These are phyloP conservation scores for Fusarium sp. DNA, from an alignment of 2,329 filamentous ascomycete species.

Conservation along the genomic window DNA sequence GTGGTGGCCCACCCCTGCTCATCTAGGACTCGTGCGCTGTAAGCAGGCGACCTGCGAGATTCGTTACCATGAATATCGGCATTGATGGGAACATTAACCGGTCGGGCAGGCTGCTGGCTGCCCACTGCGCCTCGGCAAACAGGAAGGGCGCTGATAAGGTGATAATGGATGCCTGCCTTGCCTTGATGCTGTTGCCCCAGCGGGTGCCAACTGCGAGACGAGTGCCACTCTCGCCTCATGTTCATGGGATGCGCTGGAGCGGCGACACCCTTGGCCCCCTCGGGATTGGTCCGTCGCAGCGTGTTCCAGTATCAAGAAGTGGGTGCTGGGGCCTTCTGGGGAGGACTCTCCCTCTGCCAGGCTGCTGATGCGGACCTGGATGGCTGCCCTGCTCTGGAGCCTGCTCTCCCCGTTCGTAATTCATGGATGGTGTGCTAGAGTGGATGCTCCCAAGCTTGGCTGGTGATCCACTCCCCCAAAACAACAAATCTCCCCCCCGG, in stretches of 20 bases:
- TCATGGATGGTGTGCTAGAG: constrained; percentile 17
- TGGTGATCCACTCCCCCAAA: constrained; percentile 30
- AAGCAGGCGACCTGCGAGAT: constrained; percentile 18
- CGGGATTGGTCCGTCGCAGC: neutral
- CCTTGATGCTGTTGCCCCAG: neutral
- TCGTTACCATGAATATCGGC: constrained; percentile 11
- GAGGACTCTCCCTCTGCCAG: neutral
- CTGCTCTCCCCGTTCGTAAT: neutral
- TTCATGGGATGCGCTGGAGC: neutral
- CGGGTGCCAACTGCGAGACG: neutral
- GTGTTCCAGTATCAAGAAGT: neutral
- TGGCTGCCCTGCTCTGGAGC: constrained; percentile 9
- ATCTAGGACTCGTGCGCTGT: constrained; percentile 11
- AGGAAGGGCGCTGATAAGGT: neutral
- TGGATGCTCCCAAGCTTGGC: constrained; percentile 27
- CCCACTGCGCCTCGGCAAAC: constrained; percentile 5
- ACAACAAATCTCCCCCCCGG: constrained; percentile 31
- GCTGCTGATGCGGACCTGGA: constrained; percentile 3
- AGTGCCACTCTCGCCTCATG: constrained; percentile 12
- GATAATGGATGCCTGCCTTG: neutral
- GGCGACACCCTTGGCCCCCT: neutral
- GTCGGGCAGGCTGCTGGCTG: neutral
- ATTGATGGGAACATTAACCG: neutral
- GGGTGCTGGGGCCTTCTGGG: neutral
- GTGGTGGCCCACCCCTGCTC: constrained; percentile 2